phyloP scores from a whole-genome alignment of 2,329 filamentous ascomycete genomes.

The Aspergillus vadensis region DNA sequence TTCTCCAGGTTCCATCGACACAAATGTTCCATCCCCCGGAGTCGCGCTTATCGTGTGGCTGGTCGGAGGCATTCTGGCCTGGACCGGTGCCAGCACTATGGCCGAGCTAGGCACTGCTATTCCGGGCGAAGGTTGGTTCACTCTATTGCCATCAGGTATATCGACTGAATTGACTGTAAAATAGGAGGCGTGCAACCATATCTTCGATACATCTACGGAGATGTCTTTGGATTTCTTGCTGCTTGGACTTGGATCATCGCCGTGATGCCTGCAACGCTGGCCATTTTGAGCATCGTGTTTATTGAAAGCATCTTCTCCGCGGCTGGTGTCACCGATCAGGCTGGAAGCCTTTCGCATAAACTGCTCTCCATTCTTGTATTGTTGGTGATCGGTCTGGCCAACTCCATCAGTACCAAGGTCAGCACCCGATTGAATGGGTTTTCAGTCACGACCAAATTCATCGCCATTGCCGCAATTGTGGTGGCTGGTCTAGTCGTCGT shows the following conservation, averaged over 20 bases:
- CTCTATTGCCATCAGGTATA: too few species aligned
- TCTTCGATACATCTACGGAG: conserved; percentile 22
- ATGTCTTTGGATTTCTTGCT: conserved; percentile 21
- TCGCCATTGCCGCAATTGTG: conserved; percentile 14
- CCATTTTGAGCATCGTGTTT: conserved; percentile 23
- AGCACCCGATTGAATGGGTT: conserved; percentile 18
- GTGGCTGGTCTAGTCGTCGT: conserved; percentile 15
- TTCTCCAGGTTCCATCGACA: conserved; percentile 20
- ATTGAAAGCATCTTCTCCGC: conserved; percentile 22
- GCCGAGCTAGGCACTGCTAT: conserved; percentile 23
- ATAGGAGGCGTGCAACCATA: conserved; percentile 21
- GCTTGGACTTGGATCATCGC: conserved; percentile 26
- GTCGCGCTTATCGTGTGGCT: conserved; percentile 21
- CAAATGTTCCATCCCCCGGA: conserved; percentile 21
- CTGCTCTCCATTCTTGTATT: conserved; percentile 17
- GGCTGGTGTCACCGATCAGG: conserved; percentile 12
- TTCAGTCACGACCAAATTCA: conserved; percentile 21
- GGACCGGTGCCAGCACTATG: conserved; percentile 22
- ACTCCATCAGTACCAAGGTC: conserved; percentile 21
- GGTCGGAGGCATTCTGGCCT: conserved; percentile 20
- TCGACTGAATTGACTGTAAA: background rate
- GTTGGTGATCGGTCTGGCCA: conserved; percentile 14
- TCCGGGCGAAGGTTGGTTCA: conserved; percentile 18
- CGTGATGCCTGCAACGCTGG: conserved; percentile 21
- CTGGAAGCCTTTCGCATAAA: conserved; percentile 13